Conservation (phyloP, 176 grass and related monocot genomes). For the Rhynchospora breviuscula region DNA sequence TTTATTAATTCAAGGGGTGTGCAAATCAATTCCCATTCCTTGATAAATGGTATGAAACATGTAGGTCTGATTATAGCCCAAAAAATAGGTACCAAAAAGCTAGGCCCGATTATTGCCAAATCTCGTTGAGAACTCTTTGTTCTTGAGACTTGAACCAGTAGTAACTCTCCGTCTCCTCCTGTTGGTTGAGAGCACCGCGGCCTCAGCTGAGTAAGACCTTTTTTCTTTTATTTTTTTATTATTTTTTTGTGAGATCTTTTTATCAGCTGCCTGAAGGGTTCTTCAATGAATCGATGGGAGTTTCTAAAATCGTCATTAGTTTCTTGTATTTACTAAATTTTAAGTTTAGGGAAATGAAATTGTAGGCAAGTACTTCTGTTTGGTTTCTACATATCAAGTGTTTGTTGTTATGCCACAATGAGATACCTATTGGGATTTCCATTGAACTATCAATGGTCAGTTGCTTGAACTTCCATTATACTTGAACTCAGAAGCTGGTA, state of each 20-base stretch:
- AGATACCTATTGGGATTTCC: neutral
- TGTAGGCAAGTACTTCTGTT: neutral
- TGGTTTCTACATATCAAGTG: constrained; percentile 13
- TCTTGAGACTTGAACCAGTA: neutral
- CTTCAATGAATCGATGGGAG: neutral
- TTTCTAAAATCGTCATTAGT: neutral
- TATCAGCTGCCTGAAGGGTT: neutral
- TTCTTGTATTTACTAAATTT: neutral
- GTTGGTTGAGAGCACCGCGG: neutral
- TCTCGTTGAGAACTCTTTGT: neutral
- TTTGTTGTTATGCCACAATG: constrained; percentile 36
- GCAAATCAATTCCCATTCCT: too few relatives aligned
- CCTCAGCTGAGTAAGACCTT: neutral
- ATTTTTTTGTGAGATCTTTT: neutral
- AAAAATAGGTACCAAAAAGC: neutral
- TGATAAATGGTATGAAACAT: neutral
- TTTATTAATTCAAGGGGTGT: too few relatives aligned
- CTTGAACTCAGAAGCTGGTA: neutral
- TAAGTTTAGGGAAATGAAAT: neutral
- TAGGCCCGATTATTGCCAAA: neutral
- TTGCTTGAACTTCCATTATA: neutral
- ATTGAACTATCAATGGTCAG: neutral
- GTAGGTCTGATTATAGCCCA: neutral
- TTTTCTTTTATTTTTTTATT: neutral
- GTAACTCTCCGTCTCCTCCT: neutral